Evolutionary conservation across 2,329 filamentous ascomycete genomes (phyloP), one percentile per base, ranked within the genome.

Genomic region (Myriosclerotinia duriaeana): DNA sequence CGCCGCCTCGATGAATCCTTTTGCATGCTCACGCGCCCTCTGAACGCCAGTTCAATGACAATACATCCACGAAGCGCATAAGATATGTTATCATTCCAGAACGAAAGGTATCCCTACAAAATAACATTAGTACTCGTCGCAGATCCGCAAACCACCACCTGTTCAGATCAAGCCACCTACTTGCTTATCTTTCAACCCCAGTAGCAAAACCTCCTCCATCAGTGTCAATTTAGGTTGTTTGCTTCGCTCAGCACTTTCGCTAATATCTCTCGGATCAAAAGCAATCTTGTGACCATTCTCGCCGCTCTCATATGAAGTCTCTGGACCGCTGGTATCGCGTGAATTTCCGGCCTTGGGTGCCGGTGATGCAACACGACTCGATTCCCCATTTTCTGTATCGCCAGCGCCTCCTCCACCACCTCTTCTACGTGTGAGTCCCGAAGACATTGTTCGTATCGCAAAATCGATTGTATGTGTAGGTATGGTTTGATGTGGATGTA

Each of bases 51-150:
- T 80, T 99, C 95, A 79, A 98, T 92, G 73, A 99, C 95, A 78
- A 99, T 99, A 81, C 95, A 99, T 77, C 95, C 95, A 78, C 95
- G 89, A 70, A 99, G 85, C 71, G 95, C 95, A 79, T 99, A 99
- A 68, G 93, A 97, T 76, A 99, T 99, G 81, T 99, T 99, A 81
- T 99, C 95, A 81, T 99, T 99, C 95, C 95, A 99, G 81, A 99
- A 99, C 40, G 94, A 98, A 70, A 99, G 88, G 78, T 99, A 98
- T 72, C 95, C 95, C 93, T 97, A 77, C 60, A 66, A 67, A 62
- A 48, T n/a, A 5, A 9, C n/a, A 58, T 65, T 60, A 65, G 64
- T 53, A 60, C 17, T 26, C 2, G 38, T 65, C 36, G 55, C 44
- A 22, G 22, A 44, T 36, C 54, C 46, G 46, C 55, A 53, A 65